These are phyloP conservation scores for Podaxis sp. DNA, from an alignment of 768 basidiomycete genomes.

Conservation along the genomic window DNA sequence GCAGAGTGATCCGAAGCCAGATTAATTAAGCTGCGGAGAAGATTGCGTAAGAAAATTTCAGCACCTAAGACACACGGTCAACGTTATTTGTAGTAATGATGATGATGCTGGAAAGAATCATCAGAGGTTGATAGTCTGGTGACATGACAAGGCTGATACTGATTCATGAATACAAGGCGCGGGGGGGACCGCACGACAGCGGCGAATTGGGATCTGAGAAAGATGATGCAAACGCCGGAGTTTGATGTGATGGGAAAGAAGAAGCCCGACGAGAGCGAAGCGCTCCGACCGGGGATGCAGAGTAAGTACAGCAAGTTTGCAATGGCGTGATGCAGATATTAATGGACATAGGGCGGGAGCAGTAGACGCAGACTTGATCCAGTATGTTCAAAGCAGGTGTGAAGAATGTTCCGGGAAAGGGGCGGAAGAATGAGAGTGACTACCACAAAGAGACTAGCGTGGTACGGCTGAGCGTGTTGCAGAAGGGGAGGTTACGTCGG, in stretches of 20 bases:
- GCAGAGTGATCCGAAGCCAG: slow-evolving; percentile 12
- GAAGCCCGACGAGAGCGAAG: background rate
- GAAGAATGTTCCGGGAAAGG: background rate
- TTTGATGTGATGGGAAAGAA: background rate
- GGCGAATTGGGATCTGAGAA: background rate
- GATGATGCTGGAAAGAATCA: background rate
- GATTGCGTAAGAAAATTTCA: background rate
- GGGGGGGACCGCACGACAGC: background rate
- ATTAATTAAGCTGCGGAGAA: slow-evolving; percentile 13
- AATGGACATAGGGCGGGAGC: slow-evolving; percentile 1
- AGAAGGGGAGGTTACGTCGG: background rate
- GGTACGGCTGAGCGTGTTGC: background rate
- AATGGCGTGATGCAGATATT: background rate
- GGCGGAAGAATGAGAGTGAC: background rate
- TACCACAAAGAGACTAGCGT: background rate
- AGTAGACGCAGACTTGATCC: background rate
- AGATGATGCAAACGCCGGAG: background rate
- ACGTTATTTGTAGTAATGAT: background rate
- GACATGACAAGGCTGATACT: background rate
- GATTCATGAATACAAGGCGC: background rate
- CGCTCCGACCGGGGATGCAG: slow-evolving; percentile 12
- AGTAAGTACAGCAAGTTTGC: background rate
- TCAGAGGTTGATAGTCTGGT: background rate
- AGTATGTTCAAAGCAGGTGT: background rate
- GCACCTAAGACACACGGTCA: background rate